phyloP scores from a whole-genome alignment of 805 yeast genomes.

The Sugiyamaella americana region DNA sequence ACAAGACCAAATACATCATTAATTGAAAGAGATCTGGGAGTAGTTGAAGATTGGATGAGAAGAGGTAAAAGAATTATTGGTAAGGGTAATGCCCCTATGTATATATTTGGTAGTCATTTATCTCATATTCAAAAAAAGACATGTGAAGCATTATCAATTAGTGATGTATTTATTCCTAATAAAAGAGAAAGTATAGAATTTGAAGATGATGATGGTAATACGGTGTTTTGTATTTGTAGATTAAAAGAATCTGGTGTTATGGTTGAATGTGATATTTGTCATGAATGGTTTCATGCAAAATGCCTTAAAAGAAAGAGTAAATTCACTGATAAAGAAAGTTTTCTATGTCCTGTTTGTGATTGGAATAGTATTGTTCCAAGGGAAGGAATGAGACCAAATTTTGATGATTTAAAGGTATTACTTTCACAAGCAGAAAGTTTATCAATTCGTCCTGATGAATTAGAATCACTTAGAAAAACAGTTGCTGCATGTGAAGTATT shows the following conservation, averaged over 20 bases:
- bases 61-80: constrained; percentile 33
- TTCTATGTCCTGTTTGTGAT: constrained; percentile 53
- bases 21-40: constrained; percentile 24
- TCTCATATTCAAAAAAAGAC: constrained; percentile 21
- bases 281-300: constrained; percentile 85
- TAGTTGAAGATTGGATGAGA: constrained; percentile 37
- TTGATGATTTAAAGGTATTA: constrained; percentile 31
- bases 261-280: constrained; percentile 82
- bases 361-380: constrained; percentile 29
- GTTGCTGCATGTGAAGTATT: constrained; percentile 33
- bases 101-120: constrained; percentile 26
- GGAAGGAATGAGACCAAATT: constrained; percentile 31
- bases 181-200: constrained; percentile 55
- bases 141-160: constrained; percentile 10
- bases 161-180: constrained; percentile 34
- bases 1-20: constrained; percentile 16
- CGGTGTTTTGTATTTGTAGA: constrained; percentile 41
- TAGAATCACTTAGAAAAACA: constrained; percentile 22
- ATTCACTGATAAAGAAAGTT: constrained; percentile 35
- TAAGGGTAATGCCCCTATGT: constrained; percentile 33
- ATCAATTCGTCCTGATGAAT: constrained; percentile 34
- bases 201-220: constrained; percentile 42
- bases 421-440: constrained; percentile 28
- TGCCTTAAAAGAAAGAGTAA: constrained; percentile 48
- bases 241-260: constrained; percentile 77